A percentile compares a stretch with the other conserved stretches of the same genome.
These are phyloP conservation scores for Protomyces inouyei DNA, from an alignment of 1,139 yeast genomes.

Conservation along the genomic window DNA sequence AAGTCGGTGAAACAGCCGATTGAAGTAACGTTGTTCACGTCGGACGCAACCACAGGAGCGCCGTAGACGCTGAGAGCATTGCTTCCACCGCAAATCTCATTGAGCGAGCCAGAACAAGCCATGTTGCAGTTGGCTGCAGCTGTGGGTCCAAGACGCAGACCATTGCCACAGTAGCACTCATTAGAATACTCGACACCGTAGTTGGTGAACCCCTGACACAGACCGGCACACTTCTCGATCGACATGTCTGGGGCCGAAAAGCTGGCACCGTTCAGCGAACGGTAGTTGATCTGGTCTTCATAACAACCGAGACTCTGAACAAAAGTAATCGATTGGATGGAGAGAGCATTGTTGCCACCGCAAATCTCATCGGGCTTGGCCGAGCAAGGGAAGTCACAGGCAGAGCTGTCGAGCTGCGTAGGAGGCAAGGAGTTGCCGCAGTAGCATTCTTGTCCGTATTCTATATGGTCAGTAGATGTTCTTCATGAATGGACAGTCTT, in stretches of 20 bases:
- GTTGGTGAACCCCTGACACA: neutral
- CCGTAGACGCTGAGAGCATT: constrained; percentile 9
- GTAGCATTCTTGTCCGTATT: constrained; percentile 13
- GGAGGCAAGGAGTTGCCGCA: neutral
- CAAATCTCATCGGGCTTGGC: constrained; percentile 6
- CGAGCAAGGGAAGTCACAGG: constrained; percentile 12
- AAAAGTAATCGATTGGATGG: neutral
- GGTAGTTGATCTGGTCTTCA: constrained; percentile 3
- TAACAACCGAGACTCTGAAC: neutral
- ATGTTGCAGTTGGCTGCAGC: constrained; percentile 9
- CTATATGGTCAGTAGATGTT: neutral
- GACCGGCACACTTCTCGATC: neutral
- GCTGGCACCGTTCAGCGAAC: neutral
- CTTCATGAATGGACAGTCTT: neutral
- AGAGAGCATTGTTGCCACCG: constrained; percentile 11
- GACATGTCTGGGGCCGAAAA: neutral
- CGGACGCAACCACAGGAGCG: neutral
- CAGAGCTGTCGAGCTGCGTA: neutral
- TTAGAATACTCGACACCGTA: neutral
- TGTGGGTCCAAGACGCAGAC: neutral
- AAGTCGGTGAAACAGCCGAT: neutral
- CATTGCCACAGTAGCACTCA: constrained; percentile 4
- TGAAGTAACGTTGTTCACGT: neutral
- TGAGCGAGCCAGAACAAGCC: constrained; percentile 11
- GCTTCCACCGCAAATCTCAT: constrained; percentile 18